phyloP scores from a whole-genome alignment of 306 rosid genomes.

The Sesbania bispinosa region DNA sequence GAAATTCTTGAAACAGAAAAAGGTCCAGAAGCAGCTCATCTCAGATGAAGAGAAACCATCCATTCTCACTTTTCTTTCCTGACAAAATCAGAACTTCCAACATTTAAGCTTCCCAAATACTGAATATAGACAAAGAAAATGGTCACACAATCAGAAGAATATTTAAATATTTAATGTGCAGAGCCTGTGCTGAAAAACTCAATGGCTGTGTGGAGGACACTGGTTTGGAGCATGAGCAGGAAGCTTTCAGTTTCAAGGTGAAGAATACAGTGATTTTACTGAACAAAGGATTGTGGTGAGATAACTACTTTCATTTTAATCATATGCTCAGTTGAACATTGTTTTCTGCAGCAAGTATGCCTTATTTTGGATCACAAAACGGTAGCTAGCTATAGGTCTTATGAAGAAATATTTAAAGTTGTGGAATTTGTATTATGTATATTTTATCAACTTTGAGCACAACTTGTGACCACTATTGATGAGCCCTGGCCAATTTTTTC shows the following conservation, averaged over 20 bases:
- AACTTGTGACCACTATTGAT: background rate
- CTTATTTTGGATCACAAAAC: conserved; percentile 8
- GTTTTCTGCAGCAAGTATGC: conserved; percentile 33
- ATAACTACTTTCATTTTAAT: conserved; percentile 49
- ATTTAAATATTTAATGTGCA: conserved; percentile 30
- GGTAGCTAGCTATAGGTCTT: background rate
- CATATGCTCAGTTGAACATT: conserved; percentile 44
- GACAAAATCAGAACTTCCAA: conserved; percentile 13
- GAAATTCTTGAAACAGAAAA: background rate
- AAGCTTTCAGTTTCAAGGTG: conserved; percentile 39
- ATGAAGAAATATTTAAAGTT: background rate
- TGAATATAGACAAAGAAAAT: background rate
- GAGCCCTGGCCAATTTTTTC: conserved; percentile 15
- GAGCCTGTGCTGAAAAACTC: conserved; percentile 22
- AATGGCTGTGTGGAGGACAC: background rate
- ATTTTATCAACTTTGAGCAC: background rate
- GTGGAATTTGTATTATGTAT: background rate
- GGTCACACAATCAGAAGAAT: conserved; percentile 19
- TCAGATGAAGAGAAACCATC: background rate
- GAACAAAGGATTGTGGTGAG: conserved; percentile 50
- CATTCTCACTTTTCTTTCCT: background rate
- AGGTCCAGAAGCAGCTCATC: background rate
- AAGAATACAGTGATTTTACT: conserved; percentile 43
- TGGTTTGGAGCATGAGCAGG: background rate
- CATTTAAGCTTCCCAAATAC: conserved; percentile 7